phyloP scores from a whole-genome alignment of 2,329 filamentous ascomycete genomes.

The Xylariaceae sp. region DNA sequence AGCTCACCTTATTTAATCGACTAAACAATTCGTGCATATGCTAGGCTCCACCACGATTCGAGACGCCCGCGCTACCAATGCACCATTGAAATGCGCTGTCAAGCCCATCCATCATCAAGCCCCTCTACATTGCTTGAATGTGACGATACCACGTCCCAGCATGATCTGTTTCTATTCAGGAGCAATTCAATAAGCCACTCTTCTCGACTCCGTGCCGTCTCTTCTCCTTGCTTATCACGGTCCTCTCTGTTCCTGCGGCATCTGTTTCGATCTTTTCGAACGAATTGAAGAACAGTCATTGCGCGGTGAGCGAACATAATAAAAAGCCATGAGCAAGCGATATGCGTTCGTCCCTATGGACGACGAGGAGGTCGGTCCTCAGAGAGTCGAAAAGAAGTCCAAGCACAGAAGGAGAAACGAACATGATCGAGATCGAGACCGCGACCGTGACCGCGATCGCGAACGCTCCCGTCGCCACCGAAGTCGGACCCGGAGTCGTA shows the following conservation, averaged over 20 bases:
- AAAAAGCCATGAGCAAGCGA: slow-evolving; percentile 47
- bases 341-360: slow-evolving; percentile 66
- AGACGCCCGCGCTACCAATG: no score
- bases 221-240: not conserved
- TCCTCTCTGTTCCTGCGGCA: not conserved
- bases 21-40: no score
- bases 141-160: no score
- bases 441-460: slow-evolving; percentile 5
- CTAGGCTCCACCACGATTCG: no score
- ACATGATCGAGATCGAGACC: slow-evolving; percentile 7
- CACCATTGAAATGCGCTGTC: no score
- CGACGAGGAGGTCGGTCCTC: slow-evolving; percentile 54
- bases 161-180: no score
- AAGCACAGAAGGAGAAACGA: slow-evolving; percentile 33
- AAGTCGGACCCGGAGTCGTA: slow-evolving; percentile 28
- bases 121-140: no score
- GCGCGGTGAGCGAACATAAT: not conserved
- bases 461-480: slow-evolving; percentile 15
- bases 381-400: slow-evolving; percentile 43
- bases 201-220: not conserved
- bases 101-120: no score
- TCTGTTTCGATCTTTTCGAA: not conserved
- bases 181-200: no score
- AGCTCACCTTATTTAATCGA: no score
- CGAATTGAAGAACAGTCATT: slow-evolving; percentile 1